Percentiles rank a stretch among this genome's conserved stretches.
phyloP scores from a whole-genome alignment of 2,329 filamentous ascomycete species.

The Fusarium brachygibbosum region DNA sequence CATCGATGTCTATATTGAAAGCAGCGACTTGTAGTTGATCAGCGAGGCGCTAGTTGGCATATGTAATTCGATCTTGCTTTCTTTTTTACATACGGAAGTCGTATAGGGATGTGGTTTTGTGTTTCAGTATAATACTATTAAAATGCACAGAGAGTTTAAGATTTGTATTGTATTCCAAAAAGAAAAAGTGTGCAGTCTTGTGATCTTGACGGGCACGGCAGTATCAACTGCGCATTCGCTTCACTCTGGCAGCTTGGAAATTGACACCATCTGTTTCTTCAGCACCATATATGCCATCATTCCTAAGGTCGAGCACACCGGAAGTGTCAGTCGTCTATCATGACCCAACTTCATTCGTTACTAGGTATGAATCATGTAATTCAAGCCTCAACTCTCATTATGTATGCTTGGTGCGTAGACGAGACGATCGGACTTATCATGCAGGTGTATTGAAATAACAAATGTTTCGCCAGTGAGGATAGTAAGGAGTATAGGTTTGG shows the following conservation, averaged over 20 bases:
- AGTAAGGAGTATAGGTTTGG: background rate
- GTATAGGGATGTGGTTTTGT: too few relatives aligned
- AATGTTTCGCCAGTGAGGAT: background rate
- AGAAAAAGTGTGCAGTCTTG: background rate
- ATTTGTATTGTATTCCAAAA: background rate
- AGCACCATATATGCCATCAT: background rate
- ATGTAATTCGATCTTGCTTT: background rate
- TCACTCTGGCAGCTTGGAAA: background rate
- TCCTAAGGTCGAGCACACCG: background rate
- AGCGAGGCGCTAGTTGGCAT: background rate
- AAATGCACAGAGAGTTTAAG: background rate
- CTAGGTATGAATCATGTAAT: conserved; percentile 22
- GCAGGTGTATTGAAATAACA: background rate
- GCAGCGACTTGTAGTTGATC: too few relatives aligned
- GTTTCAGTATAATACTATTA: background rate
- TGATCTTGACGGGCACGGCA: background rate
- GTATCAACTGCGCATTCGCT: background rate
- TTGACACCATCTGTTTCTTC: background rate
- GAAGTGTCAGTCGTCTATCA: conserved; percentile 1
- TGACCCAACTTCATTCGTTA: conserved; percentile 38
- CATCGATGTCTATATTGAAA: background rate
- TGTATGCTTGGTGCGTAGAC: background rate
- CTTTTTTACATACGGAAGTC: background rate
- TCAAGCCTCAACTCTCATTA: background rate
- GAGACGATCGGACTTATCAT: background rate